Base-by-base conservation (phyloP, 2,329 filamentous ascomycete species). In the Ascochyta clinopodiicola region DNA sequence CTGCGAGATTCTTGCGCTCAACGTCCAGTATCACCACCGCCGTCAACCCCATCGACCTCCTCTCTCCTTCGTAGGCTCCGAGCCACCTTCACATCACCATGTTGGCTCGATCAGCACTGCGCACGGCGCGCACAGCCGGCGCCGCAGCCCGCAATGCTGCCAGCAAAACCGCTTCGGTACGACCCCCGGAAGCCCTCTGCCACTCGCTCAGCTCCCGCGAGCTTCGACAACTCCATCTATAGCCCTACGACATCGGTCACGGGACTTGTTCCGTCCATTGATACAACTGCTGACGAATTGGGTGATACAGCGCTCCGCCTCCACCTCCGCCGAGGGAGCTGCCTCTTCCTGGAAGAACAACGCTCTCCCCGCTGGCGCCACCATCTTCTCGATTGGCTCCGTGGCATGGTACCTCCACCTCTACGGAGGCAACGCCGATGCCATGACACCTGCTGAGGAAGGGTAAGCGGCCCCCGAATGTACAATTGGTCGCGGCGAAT, bases 331-430 rank as follows among this genome's bases (percentile, higher is more conserved):
- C 77, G 86, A 89, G 77, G 83, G 86, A 77, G 83, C 87, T 77
- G 86, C 88, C 75, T 89, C 91, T 72, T 84, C 90, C 71, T 88
- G 90, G 79, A 88, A 88, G 80, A 84, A 95, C 79, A 97, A 94
- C 80, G 84, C 93, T 72, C 90, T 93, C 76, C 92, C 91, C 75
- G 86, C 87, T 73, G 91, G 90, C 75, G 93, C 95, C 70, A 96
- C 92, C 70, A 87, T 89, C 71, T 85, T 92, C 75, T 92, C 94
- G 71, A 83, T 91, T 79, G 93, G 92, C 72, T 94, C 94, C 67
- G 88, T 94, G 73, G 93, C 91, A 70, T 98, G 93, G 92, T 98
- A 97, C 83, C 96, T 94, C 80, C 92, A 96, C 81, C 88, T 96
- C 70, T 98, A 96, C 80, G 95, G 93, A 74, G 87, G 91, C 71